Percentiles rank a stretch among this genome's conserved stretches.
Conservation (phyloP, 2,329 filamentous ascomycete genomes). For the Setomelanomma holmii region DNA sequence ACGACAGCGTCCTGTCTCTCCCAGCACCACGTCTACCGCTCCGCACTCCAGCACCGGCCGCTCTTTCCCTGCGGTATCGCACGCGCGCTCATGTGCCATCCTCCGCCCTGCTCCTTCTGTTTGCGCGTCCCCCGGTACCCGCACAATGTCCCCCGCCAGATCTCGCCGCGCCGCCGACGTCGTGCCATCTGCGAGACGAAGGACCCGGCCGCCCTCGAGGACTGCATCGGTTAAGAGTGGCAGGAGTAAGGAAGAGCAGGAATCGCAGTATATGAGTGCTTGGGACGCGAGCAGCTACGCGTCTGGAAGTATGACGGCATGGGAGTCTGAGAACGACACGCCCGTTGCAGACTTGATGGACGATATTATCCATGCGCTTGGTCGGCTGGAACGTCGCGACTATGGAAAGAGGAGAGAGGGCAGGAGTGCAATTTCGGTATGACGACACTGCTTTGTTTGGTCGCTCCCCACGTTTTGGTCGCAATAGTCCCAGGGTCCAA, state of each 20-base stretch:
- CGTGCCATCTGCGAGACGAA: slow-evolving; percentile 44
- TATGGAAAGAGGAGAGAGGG: slow-evolving; percentile 22
- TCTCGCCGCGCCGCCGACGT: slow-evolving; percentile 41
- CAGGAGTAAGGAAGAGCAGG: slow-evolving; percentile 21
- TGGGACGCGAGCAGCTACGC: slow-evolving; percentile 21
- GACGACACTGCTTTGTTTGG: slow-evolving; percentile 37
- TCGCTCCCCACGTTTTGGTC: slow-evolving; percentile 26
- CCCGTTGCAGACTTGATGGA: slow-evolving; percentile 32
- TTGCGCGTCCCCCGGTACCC: slow-evolving; percentile 45
- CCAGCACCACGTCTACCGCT: not conserved
- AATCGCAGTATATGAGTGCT: slow-evolving; percentile 7
- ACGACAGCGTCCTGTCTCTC: not conserved
- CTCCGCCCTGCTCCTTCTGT: slow-evolving; percentile 42
- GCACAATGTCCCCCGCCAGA: slow-evolving; percentile 44
- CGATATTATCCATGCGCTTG: slow-evolving; percentile 36
- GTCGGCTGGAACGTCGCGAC: slow-evolving; percentile 37
- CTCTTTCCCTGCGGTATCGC: slow-evolving; percentile 30
- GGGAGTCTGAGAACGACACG: slow-evolving; percentile 33
- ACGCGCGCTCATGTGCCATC: slow-evolving; percentile 47
- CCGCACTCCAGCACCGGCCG: not conserved
- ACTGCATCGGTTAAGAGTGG: slow-evolving; percentile 41
- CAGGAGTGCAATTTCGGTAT: slow-evolving; percentile 40
- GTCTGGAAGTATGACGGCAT: slow-evolving; percentile 22
- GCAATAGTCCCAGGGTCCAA: slow-evolving; percentile 11
- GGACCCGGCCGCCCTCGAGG: slow-evolving; percentile 42